Percentiles rank a stretch among this genome's conserved stretches.
Conservation (phyloP, 2,329 filamentous ascomycete genomes). For the Mariannaea elegans region DNA sequence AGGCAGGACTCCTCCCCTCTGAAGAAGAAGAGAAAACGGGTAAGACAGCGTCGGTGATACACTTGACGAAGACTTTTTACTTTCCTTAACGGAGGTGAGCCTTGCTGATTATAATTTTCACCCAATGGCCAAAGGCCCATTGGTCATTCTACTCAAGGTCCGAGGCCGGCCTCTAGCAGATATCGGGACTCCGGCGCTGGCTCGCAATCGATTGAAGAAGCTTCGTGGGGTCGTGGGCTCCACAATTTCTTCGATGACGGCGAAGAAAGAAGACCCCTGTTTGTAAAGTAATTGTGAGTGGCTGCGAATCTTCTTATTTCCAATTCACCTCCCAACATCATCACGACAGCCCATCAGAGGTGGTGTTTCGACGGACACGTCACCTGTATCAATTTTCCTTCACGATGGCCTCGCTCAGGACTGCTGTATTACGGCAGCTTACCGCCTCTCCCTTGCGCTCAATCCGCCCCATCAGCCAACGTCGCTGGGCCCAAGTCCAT, state of each 20-base stretch:
- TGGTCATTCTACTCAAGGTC: slow-evolving; percentile 38
- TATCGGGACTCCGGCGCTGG: slow-evolving; percentile 3
- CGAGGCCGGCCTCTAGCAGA: slow-evolving; percentile 35
- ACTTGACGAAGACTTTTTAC: neutral
- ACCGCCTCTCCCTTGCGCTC: slow-evolving; percentile 44
- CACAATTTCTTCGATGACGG: slow-evolving; percentile 36
- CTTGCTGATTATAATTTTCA: neutral
- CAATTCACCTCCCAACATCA: neutral
- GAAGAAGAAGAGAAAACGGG: too few species aligned
- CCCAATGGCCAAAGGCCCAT: slow-evolving; percentile 35
- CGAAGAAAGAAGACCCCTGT: slow-evolving; percentile 23
- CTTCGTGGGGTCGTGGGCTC: slow-evolving; percentile 24
- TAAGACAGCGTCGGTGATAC: too few species aligned
- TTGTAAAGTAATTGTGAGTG: slow-evolving; percentile 23
- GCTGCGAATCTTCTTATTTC: slow-evolving; percentile 22
- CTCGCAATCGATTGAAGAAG: slow-evolving; percentile 4
- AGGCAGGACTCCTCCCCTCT: neutral
- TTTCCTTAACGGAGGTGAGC: neutral
- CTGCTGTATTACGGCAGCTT: slow-evolving; percentile 59
- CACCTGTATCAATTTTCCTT: neutral
- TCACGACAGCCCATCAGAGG: slow-evolving; percentile 1
- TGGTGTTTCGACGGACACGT: slow-evolving; percentile 11
- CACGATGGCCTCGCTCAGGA: slow-evolving; percentile 59
- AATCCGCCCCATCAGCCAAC: slow-evolving; percentile 62
- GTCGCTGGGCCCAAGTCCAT: slow-evolving; percentile 90